phyloP scores from a whole-genome alignment of 768 basidiomycete genomes.

The Brasilioporus rufonigricans region DNA sequence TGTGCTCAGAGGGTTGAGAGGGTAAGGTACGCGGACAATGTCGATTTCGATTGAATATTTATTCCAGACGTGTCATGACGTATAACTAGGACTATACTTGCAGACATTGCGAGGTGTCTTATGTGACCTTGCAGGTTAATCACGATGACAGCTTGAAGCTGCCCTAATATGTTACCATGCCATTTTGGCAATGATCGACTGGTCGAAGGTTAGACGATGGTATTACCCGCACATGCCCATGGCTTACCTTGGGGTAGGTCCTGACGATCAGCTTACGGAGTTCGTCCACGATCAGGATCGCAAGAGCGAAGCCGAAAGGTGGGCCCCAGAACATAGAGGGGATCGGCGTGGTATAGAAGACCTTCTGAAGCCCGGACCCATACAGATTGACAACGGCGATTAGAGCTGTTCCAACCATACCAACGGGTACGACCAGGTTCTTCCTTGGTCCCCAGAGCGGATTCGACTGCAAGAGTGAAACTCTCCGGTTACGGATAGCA shows the following conservation, averaged over 20 bases:
- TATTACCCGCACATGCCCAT: background rate
- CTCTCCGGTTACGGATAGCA: constrained; percentile 43
- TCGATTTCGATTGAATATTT: background rate
- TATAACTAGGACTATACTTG: background rate
- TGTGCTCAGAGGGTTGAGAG: background rate
- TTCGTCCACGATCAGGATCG: constrained; percentile 42
- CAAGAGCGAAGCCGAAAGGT: constrained; percentile 44
- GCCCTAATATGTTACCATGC: constrained; percentile 31
- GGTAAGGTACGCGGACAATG: background rate
- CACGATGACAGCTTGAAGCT: background rate
- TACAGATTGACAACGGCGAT: constrained; percentile 45
- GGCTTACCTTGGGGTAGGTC: constrained; percentile 40
- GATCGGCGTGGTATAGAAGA: constrained; percentile 44
- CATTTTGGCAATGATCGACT: constrained; percentile 39
- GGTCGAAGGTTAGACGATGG: constrained; percentile 6
- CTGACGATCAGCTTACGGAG: constrained; percentile 44
- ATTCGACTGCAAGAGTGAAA: constrained; percentile 42
- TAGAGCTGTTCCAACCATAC: constrained; percentile 41
- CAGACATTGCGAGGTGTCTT: background rate
- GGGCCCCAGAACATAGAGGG: constrained; percentile 49
- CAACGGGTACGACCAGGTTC: constrained; percentile 38
- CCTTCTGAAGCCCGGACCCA: constrained; percentile 41
- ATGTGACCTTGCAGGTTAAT: background rate
- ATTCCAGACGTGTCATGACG: background rate
- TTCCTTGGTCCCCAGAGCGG: constrained; percentile 46